Evolutionary conservation across 177 flowering plant genomes (phyloP).

Genomic region (Tripterygium wilfordii): DNA sequence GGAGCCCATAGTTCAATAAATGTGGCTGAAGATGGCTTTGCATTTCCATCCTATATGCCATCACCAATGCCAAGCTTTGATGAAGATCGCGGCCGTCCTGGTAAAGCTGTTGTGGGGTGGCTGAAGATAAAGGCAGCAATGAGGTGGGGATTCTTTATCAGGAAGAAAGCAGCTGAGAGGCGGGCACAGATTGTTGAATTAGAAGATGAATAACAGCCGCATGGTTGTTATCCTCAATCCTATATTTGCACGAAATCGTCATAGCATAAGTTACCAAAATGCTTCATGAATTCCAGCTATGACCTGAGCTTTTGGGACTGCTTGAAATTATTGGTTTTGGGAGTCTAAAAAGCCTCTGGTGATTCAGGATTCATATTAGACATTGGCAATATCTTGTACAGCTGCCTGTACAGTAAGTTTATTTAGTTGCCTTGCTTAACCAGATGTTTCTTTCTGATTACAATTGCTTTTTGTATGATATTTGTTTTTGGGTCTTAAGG

Average conservation of each 20-base stretch:
- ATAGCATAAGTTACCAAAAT: too few relatives aligned
- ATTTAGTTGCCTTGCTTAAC: not conserved
- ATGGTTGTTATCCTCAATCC: too few relatives aligned
- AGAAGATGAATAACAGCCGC: conserved; percentile 27
- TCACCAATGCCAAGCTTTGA: conserved; percentile 27
- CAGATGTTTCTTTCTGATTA: conserved; percentile 6
- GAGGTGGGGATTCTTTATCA: conserved; percentile 46
- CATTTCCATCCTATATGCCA: conserved; percentile 20
- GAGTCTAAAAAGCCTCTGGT: conserved; percentile 5
- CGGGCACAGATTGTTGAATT: conserved; percentile 39
- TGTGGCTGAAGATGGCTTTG: conserved; percentile 27
- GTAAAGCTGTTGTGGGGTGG: conserved; percentile 46
- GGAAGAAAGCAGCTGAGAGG: conserved; percentile 45
- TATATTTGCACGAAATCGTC: too few relatives aligned
- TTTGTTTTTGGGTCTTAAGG: too few relatives aligned
- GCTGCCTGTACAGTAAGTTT: conserved; percentile 25
- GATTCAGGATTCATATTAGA: not conserved
- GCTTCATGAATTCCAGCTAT: not conserved
- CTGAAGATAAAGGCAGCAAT: conserved; percentile 45
- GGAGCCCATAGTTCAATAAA: conserved; percentile 26
- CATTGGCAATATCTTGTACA: conserved; percentile 19
- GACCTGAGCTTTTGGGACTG: conserved; percentile 3
- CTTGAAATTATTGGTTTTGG: conserved; percentile 4
- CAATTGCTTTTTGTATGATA: too few relatives aligned
- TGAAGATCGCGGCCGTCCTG: conserved; percentile 35